A percentile compares a stretch with the other conserved stretches of the same genome.
Conservation (phyloP, 2,329 filamentous ascomycete genomes). For the Capronia epimyces region DNA sequence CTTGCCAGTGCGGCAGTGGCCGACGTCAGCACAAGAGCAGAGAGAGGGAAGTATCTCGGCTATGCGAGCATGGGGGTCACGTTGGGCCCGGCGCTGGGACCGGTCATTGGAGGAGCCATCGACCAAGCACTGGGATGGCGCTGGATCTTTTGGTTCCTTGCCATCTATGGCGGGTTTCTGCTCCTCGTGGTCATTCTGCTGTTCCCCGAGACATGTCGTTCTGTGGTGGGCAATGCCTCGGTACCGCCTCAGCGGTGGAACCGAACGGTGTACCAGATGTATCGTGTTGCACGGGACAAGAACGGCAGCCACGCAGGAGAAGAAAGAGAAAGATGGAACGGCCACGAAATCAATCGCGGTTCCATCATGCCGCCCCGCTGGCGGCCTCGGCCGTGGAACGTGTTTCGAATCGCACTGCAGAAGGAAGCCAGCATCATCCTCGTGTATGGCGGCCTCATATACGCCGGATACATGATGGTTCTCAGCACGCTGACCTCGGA, state of each 20-base stretch:
- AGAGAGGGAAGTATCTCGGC: slow-evolving; percentile 43
- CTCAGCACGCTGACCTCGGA: too few relatives aligned
- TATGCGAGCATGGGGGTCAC: slow-evolving; percentile 30
- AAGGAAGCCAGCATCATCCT: slow-evolving; percentile 33
- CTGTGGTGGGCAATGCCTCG: slow-evolving; percentile 35
- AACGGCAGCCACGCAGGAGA: neutral
- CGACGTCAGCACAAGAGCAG: slow-evolving; percentile 40
- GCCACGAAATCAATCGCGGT: too few relatives aligned
- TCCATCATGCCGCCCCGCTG: too few relatives aligned
- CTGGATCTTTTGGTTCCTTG: slow-evolving; percentile 43
- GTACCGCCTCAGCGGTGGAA: slow-evolving; percentile 27
- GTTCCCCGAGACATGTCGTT: slow-evolving; percentile 40
- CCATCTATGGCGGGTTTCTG: slow-evolving; percentile 37
- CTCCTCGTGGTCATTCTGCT: slow-evolving; percentile 29
- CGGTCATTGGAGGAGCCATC: slow-evolving; percentile 41
- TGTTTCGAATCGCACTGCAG: too few relatives aligned
- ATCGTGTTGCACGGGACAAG: slow-evolving; percentile 8
- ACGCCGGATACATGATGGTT: too few relatives aligned
- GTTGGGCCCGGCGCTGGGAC: slow-evolving; percentile 45
- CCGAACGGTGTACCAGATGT: slow-evolving; percentile 30
- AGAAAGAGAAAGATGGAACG: too few relatives aligned
- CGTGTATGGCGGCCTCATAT: slow-evolving; percentile 39
- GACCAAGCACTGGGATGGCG: slow-evolving; percentile 38
- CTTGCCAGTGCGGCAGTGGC: slow-evolving; percentile 41
- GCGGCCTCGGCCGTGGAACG: too few relatives aligned